A percentile compares a stretch with the other conserved stretches of the same genome.
These are phyloP conservation scores for Fusarium lyarnte DNA, from an alignment of 2,329 filamentous ascomycete genomes.

Conservation along the genomic window DNA sequence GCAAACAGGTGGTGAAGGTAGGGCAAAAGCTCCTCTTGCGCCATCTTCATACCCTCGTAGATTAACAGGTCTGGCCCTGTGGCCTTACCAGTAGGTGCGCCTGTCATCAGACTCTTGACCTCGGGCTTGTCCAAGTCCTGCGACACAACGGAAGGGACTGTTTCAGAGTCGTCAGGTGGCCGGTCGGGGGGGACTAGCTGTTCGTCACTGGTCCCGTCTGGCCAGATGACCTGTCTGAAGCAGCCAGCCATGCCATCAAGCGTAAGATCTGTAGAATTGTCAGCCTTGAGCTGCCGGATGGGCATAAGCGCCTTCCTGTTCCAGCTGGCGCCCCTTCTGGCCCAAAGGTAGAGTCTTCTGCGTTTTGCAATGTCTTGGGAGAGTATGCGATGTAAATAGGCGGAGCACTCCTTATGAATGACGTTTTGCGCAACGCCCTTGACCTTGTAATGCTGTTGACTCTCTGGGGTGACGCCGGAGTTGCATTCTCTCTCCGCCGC, in stretches of 20 bases:
- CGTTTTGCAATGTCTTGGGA: not conserved
- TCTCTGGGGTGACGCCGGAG: not conserved
- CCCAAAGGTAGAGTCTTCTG: not conserved
- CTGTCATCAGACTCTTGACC: not conserved
- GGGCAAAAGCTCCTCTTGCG: not conserved
- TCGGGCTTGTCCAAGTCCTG: not conserved
- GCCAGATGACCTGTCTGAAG: not conserved
- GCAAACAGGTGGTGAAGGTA: constrained; percentile 1
- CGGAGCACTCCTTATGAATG: not conserved
- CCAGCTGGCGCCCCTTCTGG: not conserved
- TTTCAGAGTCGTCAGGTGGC: not conserved
- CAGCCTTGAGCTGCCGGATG: not conserved
- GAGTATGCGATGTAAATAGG: not conserved
- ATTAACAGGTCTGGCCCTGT: not conserved
- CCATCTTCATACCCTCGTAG: constrained; percentile 8
- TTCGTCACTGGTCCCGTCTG: not conserved
- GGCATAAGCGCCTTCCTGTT: not conserved
- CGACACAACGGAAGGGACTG: not conserved
- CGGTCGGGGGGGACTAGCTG: not conserved
- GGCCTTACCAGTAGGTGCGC: not conserved
- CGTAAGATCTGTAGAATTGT: not conserved
- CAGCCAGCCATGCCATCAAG: not conserved
- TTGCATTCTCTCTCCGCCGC: no score
- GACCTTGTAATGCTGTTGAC: not conserved
- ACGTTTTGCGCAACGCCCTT: not conserved